Evolutionary conservation across 495 filamentous ascomycete genomes (phyloP).

Genomic region (Hypoxylon trugodes): DNA sequence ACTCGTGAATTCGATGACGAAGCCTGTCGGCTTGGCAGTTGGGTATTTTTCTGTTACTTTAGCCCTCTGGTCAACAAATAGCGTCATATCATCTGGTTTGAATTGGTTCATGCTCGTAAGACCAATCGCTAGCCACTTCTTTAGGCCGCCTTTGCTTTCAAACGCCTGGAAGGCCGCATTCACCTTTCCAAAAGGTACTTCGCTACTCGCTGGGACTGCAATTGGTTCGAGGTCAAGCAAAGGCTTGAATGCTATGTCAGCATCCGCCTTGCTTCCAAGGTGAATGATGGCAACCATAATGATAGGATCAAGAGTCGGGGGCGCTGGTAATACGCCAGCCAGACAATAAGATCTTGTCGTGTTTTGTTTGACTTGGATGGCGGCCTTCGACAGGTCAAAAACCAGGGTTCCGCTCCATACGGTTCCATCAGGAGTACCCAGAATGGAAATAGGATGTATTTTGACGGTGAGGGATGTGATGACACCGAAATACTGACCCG

Average conservation of each 20-base stretch:
- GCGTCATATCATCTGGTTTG: conserved; percentile 5
- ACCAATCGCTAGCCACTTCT: conserved; percentile 11
- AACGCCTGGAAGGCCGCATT: conserved; percentile 9
- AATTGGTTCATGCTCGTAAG: conserved; percentile 7
- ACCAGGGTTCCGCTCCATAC: conserved; percentile 9
- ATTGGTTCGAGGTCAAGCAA: conserved; percentile 6
- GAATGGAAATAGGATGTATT: conserved; percentile 27
- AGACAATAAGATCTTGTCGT: conserved; percentile 2
- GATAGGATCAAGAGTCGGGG: conserved; percentile 2
- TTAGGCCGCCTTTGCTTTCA: conserved; percentile 10
- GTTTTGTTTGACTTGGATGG: conserved; percentile 5
- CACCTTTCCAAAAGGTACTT: conserved; percentile 5
- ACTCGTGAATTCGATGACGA: conserved; percentile 4
- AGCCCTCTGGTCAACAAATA: conserved; percentile 3
- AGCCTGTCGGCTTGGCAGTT: background rate
- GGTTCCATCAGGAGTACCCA: conserved; percentile 1
- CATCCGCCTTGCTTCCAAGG: conserved; percentile 8
- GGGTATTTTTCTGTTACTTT: conserved; percentile 1
- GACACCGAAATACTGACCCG: conserved; percentile 54
- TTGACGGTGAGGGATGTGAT: conserved; percentile 46
- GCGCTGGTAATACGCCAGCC: background rate
- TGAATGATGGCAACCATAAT: conserved; percentile 1
- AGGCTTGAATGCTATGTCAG: conserved; percentile 6
- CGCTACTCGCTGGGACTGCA: background rate
- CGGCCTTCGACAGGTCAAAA: conserved; percentile 14